Evolutionary conservation across 1,284 basidiomycete species (phyloP), one percentile per base, ranked within the genome.

Genomic region (Cryptococcus depauperatus): DNA sequence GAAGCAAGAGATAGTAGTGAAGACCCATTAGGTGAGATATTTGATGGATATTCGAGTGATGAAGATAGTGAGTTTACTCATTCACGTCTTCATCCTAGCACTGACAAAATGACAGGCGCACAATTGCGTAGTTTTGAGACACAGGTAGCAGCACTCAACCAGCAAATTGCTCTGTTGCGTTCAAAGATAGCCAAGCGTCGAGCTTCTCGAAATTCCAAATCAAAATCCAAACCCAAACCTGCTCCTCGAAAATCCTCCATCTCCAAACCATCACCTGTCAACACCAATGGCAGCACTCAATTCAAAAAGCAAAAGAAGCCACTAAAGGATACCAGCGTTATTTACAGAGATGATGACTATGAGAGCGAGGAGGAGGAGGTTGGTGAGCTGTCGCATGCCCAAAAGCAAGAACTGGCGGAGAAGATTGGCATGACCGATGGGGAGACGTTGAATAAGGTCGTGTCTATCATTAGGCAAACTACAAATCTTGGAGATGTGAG

Each of bases 401-500:
- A 95, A 75, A 95, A 96, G 81, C 89, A 92, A 72, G 88, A 95
- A 64, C 75, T 96, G 46, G 92, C 89, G 58, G 87, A 92, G 68
- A 86, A 89, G 44, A 96, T 96, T 58, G 77, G 78, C 50, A 78
- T 77, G 55, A 77, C 89, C 16, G 86, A 90, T 53, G 85, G 81
- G 19, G 68, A 76, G 42, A 84, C 84, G 61, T 72, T 92, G 48
- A 83, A 86, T 67, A 80, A 79, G 62, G 90, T 92, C 37, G 87
- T 93, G 52, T 78, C 83, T 58, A 91, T 96, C 63, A 96, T 96
- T 54, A 85, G 92, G 59, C 81, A 89, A 64, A 82, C 87, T 41
- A 83, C 89, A 40, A 81, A 87, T 26, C 84, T 95, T 51, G 80
- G 85, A 60, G 84, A 87, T 61, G 89, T 93, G 64, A 73, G 88